Base-by-base conservation (phyloP, 1,284 basidiomycete genomes). In the Puccinia horiana region DNA sequence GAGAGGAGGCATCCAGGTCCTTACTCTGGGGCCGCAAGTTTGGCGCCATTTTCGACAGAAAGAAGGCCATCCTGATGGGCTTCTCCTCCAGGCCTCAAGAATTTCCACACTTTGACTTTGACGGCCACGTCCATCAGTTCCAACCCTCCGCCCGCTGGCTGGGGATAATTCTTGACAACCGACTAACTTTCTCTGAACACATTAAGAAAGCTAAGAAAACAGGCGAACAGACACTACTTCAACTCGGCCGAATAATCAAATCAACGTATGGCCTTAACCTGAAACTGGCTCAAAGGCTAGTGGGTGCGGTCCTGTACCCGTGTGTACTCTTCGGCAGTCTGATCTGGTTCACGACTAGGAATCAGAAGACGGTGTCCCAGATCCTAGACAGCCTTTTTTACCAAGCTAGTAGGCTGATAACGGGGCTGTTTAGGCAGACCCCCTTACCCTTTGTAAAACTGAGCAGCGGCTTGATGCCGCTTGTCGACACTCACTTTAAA, bases 191-290 rank as follows among this genome's bases (percentile, higher is more conserved):
- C 82, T 81, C 83, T 29, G 79, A 84, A 4, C 87, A 88, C 56
- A 83, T 87, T 20, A 67, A 84, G 44, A 79, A 82, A n/a, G 84
- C 86, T 40, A 83, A 84, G 0, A 83, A 79, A 6, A 83, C 85
- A 29, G 87, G 85, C 0, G 47, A 69, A 11, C 84, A 77, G 49
- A 85, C 86, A 0, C 84, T 87, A 1, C 76, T 67, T 11, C 85
- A 85, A 0, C 76, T 88, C 0, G 83, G 83, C 0, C 87, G 88
- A 85, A 86, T 88, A 0, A 86, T 87, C 4, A 88, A 88, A 85
- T 88, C 88, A 0, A 82, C 86, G 0, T 84, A 85, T 0, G 88
- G 88, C 1, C 84, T 89, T 0, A 83, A 83, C 11, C 86, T 86
- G 5, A 20, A 56, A 3, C 83, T 87, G 67, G 73, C 86, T 0